A percentile compares a stretch with the other conserved stretches of the same genome.
Conservation (phyloP, 805 yeast species). For the Metschnikowia baotianmanensis region DNA sequence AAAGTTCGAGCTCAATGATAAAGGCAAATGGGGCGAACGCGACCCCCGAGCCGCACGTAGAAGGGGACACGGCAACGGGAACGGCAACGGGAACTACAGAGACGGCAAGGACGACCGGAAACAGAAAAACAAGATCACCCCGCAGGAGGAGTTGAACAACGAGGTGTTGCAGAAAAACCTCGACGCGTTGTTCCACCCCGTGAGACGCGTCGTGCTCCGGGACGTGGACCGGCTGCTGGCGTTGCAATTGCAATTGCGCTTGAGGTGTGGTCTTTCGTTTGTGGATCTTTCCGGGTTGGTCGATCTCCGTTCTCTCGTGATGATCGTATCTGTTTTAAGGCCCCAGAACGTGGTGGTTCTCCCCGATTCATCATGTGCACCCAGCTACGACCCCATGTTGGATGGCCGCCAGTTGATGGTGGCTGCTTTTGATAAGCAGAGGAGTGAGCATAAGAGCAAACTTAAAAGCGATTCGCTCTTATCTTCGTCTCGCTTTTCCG, state of each 20-base stretch:
- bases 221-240: conserved; percentile 14
- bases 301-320: conserved; percentile 75
- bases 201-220: conserved; percentile 35
- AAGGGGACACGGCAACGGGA: conserved; percentile 14
- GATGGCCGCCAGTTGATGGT: conserved; percentile 31
- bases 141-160: conserved; percentile 42
- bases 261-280: conserved; percentile 71
- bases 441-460: conserved; percentile 25
- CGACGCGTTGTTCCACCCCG: conserved; percentile 54
- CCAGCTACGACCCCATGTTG: conserved; percentile 13
- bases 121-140: conserved; percentile 35
- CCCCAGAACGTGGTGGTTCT: conserved; percentile 69
- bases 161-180: conserved; percentile 39
- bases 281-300: conserved; percentile 83
- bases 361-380: conserved; percentile 40
- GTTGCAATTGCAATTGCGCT: conserved; percentile 43
- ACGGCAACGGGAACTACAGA: conserved; percentile 13
- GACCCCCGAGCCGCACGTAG: conserved; percentile 15
- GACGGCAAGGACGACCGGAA: conserved; percentile 11
- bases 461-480: conserved; percentile 10
- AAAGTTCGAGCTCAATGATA: conserved; percentile 33
- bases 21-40: conserved; percentile 27
- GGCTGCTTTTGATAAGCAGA: conserved; percentile 30
- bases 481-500: conserved; percentile 7
- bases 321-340: conserved; percentile 73